Percentiles rank a stretch among this genome's conserved stretches.
These are phyloP conservation scores for Aspergillus homomorphus DNA, from an alignment of 495 filamentous ascomycete genomes.

Conservation along the genomic window DNA sequence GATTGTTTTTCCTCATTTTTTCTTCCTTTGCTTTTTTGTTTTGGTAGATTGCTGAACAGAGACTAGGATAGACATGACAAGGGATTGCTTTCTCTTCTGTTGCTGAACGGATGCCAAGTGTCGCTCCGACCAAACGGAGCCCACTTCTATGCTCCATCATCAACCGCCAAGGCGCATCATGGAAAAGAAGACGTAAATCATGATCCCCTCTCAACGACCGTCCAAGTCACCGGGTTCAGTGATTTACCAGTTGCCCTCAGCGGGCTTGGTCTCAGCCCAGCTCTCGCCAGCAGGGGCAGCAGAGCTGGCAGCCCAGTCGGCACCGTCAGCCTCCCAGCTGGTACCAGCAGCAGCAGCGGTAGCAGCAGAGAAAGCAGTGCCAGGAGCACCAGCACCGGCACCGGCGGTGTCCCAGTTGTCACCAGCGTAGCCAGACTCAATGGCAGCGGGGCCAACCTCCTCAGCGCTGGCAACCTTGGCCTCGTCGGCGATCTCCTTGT, in stretches of 20 bases:
- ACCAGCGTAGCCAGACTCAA: slow-evolving; percentile 76
- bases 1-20: slow-evolving; percentile 36
- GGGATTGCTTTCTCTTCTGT: slow-evolving; percentile 28
- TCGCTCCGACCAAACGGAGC: neutral
- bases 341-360: slow-evolving; percentile 58
- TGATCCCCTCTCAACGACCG: slow-evolving; percentile 33
- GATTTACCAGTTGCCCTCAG: slow-evolving; percentile 66
- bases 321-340: slow-evolving; percentile 78
- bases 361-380: slow-evolving; percentile 59
- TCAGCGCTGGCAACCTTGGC: slow-evolving; percentile 71
- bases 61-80: slow-evolving; percentile 50
- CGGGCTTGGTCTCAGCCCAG: slow-evolving; percentile 61
- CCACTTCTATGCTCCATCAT: neutral
- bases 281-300: slow-evolving; percentile 57
- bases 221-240: slow-evolving; percentile 27
- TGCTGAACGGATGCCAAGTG: neutral
- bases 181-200: slow-evolving; percentile 22
- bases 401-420: slow-evolving; percentile 55
- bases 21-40: slow-evolving; percentile 41
- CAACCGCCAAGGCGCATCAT: slow-evolving; percentile 25
- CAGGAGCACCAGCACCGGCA: slow-evolving; percentile 56
- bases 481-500: slow-evolving; percentile 78
- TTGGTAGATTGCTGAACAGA: slow-evolving; percentile 32
- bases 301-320: slow-evolving; percentile 67
- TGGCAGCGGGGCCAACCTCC: slow-evolving; percentile 74